Evolutionary conservation across 75 land plant genomes (phyloP).

Genomic region (Picea glauca): DNA sequence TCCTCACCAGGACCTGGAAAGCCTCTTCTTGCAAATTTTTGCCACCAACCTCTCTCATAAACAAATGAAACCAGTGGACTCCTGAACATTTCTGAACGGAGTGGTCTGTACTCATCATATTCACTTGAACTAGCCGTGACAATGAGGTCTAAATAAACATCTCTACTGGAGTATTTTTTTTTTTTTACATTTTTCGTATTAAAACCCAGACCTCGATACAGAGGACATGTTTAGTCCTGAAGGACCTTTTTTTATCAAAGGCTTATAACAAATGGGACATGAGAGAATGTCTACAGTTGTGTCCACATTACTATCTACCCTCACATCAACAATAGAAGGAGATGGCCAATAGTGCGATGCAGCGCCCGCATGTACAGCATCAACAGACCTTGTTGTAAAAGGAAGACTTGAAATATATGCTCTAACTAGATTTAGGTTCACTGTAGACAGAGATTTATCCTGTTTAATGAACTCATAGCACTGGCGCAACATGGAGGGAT

Average conservation of each 20-base stretch:
- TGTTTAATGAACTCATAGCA: too few relatives aligned
- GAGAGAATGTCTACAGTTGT: conserved; percentile 32
- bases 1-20: conserved; percentile 98
- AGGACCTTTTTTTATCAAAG: conserved; percentile 35
- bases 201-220: conserved; percentile 85
- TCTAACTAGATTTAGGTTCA: too few relatives aligned
- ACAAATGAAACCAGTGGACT: conserved; percentile 90
- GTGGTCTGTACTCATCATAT: conserved; percentile 57
- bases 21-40: conserved; percentile 74
- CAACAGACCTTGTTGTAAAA: too few relatives aligned
- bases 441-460: too few relatives aligned
- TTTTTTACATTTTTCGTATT: conserved; percentile 64
- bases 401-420: too few relatives aligned
- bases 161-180: conserved; percentile 58
- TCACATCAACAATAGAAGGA: not conserved
- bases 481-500: too few relatives aligned
- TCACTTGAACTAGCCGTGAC: conserved; percentile 63
- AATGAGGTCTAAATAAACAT: conserved; percentile 79
- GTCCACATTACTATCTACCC: not conserved
- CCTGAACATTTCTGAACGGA: conserved; percentile 81
- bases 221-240: conserved; percentile 49
- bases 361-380: too few relatives aligned
- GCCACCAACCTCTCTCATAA: conserved; percentile 99
- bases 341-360: too few relatives aligned
- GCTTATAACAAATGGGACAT: conserved; percentile 66